Evolutionary conservation across 2,329 filamentous ascomycete genomes (phyloP).

Genomic region (Aspergillus costaricaensis): DNA sequence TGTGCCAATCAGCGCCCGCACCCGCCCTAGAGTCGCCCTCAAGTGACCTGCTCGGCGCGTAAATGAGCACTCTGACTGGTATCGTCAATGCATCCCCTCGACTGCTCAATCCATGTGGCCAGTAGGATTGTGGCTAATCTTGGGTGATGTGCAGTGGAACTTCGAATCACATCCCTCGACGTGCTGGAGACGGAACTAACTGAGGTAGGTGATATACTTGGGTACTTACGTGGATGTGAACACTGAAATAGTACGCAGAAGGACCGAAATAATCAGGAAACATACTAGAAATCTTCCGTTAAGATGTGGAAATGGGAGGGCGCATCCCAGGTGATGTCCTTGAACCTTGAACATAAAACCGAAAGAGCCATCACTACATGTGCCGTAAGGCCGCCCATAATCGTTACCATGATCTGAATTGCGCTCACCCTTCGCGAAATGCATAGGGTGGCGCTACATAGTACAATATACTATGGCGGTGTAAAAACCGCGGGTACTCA

Average conservation of each 20-base stretch:
- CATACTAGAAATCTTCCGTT: neutral
- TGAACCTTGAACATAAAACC: too few species aligned
- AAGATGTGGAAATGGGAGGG: too few species aligned
- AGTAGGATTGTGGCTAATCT: conserved; percentile 6
- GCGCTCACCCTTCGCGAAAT: too few species aligned
- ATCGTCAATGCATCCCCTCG: conserved; percentile 2
- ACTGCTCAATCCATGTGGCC: conserved; percentile 2
- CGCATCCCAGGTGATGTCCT: too few species aligned
- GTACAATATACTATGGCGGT: too few species aligned
- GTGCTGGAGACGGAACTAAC: neutral
- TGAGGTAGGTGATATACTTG: neutral
- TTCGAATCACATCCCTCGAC: conserved; percentile 1
- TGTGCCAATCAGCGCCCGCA: conserved; percentile 19
- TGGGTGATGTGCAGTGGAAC: neutral
- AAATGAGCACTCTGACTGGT: conserved; percentile 8
- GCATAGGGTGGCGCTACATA: too few species aligned
- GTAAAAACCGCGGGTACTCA: too few species aligned
- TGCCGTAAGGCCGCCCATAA: too few species aligned
- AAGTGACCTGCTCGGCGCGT: conserved; percentile 25
- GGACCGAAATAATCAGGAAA: neutral
- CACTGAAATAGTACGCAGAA: neutral
- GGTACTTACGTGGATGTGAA: neutral
- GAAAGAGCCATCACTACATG: too few species aligned
- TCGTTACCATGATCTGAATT: too few species aligned
- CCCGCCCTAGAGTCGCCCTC: conserved; percentile 12